phyloP scores from a whole-genome alignment of 2,329 filamentous ascomycete genomes.

The Aureobasidium sp. region DNA sequence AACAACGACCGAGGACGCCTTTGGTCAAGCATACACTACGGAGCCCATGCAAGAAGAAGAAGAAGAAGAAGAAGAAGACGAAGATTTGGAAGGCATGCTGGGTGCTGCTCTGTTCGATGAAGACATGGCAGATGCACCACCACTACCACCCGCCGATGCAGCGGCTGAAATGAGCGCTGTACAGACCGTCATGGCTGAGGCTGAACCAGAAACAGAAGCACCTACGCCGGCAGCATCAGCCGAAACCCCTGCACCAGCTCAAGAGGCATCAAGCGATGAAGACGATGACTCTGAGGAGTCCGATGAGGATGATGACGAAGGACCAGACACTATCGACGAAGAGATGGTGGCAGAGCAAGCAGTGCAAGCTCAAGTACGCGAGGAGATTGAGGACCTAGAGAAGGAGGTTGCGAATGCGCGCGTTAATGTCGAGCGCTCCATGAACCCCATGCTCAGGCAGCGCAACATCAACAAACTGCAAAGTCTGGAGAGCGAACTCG shows the following conservation, averaged over 20 bases:
- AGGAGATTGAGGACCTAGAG: slow-evolving; percentile 49
- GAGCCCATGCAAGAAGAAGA: slow-evolving; percentile 36
- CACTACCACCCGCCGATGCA: slow-evolving; percentile 17
- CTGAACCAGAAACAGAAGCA: background rate
- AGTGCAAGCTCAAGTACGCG: slow-evolving; percentile 38
- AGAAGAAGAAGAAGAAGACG: slow-evolving; percentile 19
- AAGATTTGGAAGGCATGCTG: slow-evolving; percentile 21
- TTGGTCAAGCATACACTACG: slow-evolving; percentile 21
- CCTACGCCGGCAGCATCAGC: slow-evolving; percentile 18
- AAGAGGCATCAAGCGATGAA: slow-evolving; percentile 15
- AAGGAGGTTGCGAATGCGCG: slow-evolving; percentile 37
- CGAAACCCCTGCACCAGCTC: slow-evolving; percentile 20
- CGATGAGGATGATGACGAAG: slow-evolving; percentile 26
- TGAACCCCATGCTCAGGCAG: slow-evolving; percentile 42
- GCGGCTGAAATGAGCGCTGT: slow-evolving; percentile 30
- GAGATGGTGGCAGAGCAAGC: slow-evolving; percentile 42
- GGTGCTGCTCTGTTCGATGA: slow-evolving; percentile 22
- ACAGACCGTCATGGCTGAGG: slow-evolving; percentile 21
- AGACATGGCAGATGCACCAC: slow-evolving; percentile 24
- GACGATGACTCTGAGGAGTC: slow-evolving; percentile 19
- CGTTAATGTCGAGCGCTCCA: slow-evolving; percentile 31
- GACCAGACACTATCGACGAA: slow-evolving; percentile 39
- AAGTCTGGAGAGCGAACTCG: slow-evolving; percentile 44
- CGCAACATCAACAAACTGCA: slow-evolving; percentile 41
- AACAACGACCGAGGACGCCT: slow-evolving; percentile 26